These are phyloP conservation scores for Jacaranda mimosifolia DNA, from an alignment of 257 asterid genomes.

Conservation along the genomic window DNA sequence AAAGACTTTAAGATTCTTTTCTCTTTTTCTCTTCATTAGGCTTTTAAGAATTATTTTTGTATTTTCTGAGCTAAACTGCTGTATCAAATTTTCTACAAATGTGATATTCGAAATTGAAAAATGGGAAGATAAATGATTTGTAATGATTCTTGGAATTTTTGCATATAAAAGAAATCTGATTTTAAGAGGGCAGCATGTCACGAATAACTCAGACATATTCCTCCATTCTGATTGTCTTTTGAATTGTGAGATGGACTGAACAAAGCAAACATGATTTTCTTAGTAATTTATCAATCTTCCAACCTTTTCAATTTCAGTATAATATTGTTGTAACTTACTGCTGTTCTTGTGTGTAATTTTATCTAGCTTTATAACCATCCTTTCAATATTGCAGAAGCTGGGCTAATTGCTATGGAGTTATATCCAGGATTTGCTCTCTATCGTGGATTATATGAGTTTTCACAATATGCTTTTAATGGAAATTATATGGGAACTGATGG, in stretches of 20 bases:
- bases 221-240: background rate
- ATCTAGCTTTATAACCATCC: constrained; percentile 4
- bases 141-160: constrained; percentile 7
- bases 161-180: background rate
- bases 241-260: constrained; percentile 20
- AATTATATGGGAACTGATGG: constrained; percentile 86
- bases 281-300: background rate
- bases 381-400: constrained; percentile 70
- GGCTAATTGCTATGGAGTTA: constrained; percentile 83
- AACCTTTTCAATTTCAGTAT: background rate
- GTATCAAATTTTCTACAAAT: background rate
- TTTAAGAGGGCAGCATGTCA: background rate
- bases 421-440: constrained; percentile 92
- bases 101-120: background rate
- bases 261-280: background rate
- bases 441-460: constrained; percentile 87
- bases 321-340: background rate
- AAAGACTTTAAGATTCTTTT: background rate
- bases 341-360: constrained; percentile 21
- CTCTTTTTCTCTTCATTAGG: constrained; percentile 6
- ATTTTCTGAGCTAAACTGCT: constrained; percentile 5
- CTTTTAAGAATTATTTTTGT: background rate
- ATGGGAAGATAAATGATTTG: background rate
- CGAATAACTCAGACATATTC: background rate
- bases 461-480: constrained; percentile 77